Evolutionary conservation across 352 stramenopile species (phyloP), one percentile per base, ranked within the genome.

Genomic region (Phytophthora europaea): DNA sequence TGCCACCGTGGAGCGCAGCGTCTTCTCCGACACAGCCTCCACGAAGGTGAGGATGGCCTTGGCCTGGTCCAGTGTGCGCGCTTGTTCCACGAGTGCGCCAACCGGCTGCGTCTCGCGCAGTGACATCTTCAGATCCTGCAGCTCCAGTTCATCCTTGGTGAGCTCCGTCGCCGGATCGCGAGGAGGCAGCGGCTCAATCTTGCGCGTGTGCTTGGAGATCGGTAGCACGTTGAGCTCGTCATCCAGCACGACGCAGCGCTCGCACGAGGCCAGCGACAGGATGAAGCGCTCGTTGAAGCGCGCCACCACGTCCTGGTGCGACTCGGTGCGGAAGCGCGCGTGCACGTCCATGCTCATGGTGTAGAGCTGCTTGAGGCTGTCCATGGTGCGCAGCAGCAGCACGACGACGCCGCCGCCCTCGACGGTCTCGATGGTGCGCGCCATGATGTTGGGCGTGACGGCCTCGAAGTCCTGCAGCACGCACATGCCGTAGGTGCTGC

Each of bases 251-350:
- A 99, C 87, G 82, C 98, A 99, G 80, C 95, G 97, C 43, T 89
- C 83, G 82, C 96, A 99, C 33, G 97, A 95, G 2, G 88, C 91
- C 40, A 99, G 85, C 43, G 95, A 99, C 2, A 99, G 87, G 73
- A 99, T 99, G 72, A 99, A 99, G 64, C 98, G 94, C 86, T 99
- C 98, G 82, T 99, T 99, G 79, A 99, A 99, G 52, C 98, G 88
- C 55, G 98, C 97, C 52, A 99, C 94, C 4, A 99, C 87, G 78
- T 99, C 96, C 73, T 97, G 84, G 78, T 98, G 93, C 34, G 93
- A 96, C 77, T 98, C 91, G 40, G 93, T 98, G 65, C 93, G 89
- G 81, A 98, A 98, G 51, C 91, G 89, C 67, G 87, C 73, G 77
- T 98, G 93, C 55, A 97, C 91, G 68, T 98, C 93, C 98, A 99